Evolutionary conservation across 2,329 filamentous ascomycete genomes (phyloP), one percentile per base, ranked within the genome.

Genomic region (Fusarium sulawesiense): DNA sequence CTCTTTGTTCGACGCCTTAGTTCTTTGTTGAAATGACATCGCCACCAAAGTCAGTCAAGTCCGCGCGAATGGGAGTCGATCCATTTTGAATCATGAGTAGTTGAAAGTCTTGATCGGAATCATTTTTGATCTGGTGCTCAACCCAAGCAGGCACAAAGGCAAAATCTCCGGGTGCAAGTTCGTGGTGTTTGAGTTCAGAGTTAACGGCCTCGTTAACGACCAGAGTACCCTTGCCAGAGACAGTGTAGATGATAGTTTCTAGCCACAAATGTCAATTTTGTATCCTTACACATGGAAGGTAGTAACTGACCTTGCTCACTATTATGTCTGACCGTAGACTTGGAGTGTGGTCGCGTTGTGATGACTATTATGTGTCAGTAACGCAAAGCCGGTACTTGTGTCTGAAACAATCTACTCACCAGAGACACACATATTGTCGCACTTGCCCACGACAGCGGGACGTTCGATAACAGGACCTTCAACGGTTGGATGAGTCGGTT

Each of bases 91-190:
- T 87, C 46, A 93, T 85, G 13, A 92, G 85, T 88, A 90, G 92
- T 40, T 88, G 85, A 3, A 91, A 80, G 48, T 91, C 88, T 51
- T 75, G 77, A 45, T 89, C 87, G 2, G 85, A 85, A 40, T 92
- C 86, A 72, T 93, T 93, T 21, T 89, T 81, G 56, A 90, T 85
- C 76, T 92, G 90, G 78, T 93, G 90, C 76, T 93, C 90, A 1
- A 88, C 87, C 83, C 86, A 92, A 0, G 90, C 87, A 1, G 91
- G 91, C 14, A 93, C 86, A 57, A 92, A 84, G 5, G 89, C 90
- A 77, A 92, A 93, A 76, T 93, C 91, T 0, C 91, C 91, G 0
- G 87, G 83, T 2, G 78, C 78, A 9, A 93, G 82, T 20, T 86
- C 81, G 66, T 91, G 84, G 34, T 86, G 84, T 65, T 86, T 85